Percentiles rank a stretch among this genome's conserved stretches.
These are phyloP conservation scores for Dendrobium catenatum DNA, from an alignment of 106 monocot genomes.

Conservation along the genomic window DNA sequence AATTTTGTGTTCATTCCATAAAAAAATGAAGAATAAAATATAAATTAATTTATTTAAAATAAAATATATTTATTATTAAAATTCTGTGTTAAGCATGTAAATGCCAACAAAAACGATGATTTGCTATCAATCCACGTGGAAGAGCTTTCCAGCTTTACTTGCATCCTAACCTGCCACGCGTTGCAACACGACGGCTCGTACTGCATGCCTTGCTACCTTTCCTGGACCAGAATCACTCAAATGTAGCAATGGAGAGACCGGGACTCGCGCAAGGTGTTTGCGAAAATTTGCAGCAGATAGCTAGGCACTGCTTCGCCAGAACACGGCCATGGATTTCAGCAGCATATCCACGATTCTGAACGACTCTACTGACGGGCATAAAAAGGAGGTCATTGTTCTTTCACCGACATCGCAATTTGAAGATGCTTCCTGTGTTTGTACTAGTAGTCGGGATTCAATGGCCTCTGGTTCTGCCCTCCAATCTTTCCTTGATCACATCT, in stretches of 20 bases:
- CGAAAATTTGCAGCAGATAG: not conserved
- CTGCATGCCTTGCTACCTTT: not conserved
- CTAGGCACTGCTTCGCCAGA: too few relatives aligned
- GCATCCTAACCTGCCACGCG: not conserved
- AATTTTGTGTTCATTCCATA: too few relatives aligned
- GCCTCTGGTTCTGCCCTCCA: slow-evolving; percentile 17
- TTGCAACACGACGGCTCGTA: not conserved
- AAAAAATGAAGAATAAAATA: too few relatives aligned
- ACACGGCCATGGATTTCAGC: not conserved
- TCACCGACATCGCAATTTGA: not conserved
- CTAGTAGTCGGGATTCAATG: not conserved
- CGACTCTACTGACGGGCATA: not conserved
- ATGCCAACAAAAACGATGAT: too few relatives aligned
- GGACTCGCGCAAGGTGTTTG: not conserved
- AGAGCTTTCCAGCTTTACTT: too few relatives aligned
- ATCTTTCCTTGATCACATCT: slow-evolving; percentile 37
- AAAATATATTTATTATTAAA: too few relatives aligned
- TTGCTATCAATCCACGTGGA: too few relatives aligned
- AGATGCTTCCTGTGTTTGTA: not conserved
- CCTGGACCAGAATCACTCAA: not conserved
- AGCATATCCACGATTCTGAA: not conserved
- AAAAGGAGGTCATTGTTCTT: not conserved
- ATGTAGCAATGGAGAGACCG: not conserved
- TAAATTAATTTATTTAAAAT: too few relatives aligned
- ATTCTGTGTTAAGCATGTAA: too few relatives aligned